These are phyloP conservation scores for Blastocystis sp. DNA, from an alignment of 352 stramenopile species.

Conservation along the genomic window DNA sequence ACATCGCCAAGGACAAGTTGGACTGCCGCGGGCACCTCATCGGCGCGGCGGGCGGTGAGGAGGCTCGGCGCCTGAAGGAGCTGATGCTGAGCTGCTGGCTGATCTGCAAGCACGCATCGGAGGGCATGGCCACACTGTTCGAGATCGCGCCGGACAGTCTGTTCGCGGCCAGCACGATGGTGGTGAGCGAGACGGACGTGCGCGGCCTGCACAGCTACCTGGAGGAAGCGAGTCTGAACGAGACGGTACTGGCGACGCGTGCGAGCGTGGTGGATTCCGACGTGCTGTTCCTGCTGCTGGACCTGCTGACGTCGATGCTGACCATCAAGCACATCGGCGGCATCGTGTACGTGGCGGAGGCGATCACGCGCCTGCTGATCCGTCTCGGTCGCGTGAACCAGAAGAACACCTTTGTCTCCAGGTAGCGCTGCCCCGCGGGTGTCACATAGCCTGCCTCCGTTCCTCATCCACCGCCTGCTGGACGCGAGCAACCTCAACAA, in stretches of 20 bases:
- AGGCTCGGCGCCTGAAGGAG: conserved; percentile 27
- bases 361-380: conserved; percentile 22
- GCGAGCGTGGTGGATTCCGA: background rate
- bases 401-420: conserved; percentile 1
- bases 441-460: background rate
- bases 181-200: background rate
- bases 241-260: background rate
- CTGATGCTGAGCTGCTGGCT: conserved; percentile 59
- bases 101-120: conserved; percentile 37
- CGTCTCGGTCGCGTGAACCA: background rate
- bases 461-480: conserved; percentile 13
- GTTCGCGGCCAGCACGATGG: background rate
- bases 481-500: conserved; percentile 53
- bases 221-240: background rate
- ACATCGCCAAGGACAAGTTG: conserved; percentile 64
- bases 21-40: conserved; percentile 61
- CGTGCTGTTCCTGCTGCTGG: conserved; percentile 34
- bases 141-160: background rate
- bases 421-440: background rate
- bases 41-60: background rate
- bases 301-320: conserved; percentile 41
- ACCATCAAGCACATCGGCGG: conserved; percentile 65
- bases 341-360: conserved; percentile 61
- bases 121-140: background rate
- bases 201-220: background rate